Evolutionary conservation across 116 monocot species (phyloP).

Genomic region (Dioscorea cayenensis): DNA sequence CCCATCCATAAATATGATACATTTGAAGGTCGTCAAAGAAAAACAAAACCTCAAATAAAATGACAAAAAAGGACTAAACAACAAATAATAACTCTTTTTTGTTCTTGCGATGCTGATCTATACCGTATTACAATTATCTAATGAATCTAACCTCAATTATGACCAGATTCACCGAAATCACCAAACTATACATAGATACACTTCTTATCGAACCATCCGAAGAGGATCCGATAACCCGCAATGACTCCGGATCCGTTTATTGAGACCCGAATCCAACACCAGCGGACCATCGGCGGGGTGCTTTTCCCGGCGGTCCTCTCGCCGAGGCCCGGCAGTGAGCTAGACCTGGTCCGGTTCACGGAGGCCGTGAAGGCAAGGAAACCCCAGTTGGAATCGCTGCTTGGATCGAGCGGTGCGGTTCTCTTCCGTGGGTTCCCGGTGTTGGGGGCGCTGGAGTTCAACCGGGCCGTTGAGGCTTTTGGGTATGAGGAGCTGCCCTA

Average conservation of each 20-base stretch:
- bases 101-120: no score
- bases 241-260: conserved; percentile 19
- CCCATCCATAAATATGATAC: no score
- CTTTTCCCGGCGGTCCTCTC: conserved; percentile 39
- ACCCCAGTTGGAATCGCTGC: conserved; percentile 40
- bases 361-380: conserved; percentile 29
- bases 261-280: conserved; percentile 32
- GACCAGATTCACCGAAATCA: no score
- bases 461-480: conserved; percentile 70
- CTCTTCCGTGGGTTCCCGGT: conserved; percentile 73
- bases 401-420: conserved; percentile 56
- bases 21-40: no score
- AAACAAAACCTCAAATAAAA: no score
- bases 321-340: conserved; percentile 14
- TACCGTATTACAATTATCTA: no score
- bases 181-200: no score
- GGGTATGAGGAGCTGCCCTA: conserved; percentile 84
- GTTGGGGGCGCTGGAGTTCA: conserved; percentile 51
- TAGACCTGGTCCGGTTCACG: conserved; percentile 34
- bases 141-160: no score
- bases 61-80: no score
- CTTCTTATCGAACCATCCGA: no score
- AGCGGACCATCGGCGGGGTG: conserved; percentile 35
- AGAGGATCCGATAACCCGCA: background rate
- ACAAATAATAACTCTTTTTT: no score